Percentiles rank a stretch among this genome's conserved stretches.
Conservation (phyloP, 768 basidiomycete genomes). For the Candolleomyces efflorescens region DNA sequence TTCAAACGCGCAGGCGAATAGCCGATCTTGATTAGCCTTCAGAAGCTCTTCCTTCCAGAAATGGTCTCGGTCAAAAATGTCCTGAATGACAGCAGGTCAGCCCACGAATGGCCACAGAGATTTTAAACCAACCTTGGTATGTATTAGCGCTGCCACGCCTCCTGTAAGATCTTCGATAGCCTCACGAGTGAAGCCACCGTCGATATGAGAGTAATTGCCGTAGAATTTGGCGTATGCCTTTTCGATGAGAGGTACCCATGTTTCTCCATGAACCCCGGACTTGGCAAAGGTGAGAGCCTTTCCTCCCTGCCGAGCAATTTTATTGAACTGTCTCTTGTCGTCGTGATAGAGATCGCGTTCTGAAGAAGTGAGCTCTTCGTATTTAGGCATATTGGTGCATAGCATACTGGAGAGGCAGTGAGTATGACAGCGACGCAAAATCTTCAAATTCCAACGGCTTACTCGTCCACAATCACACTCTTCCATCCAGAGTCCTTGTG, state of each 20-base stretch:
- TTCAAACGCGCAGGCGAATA: conserved; percentile 49
- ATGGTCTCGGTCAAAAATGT: conserved; percentile 44
- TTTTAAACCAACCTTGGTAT: conserved; percentile 7
- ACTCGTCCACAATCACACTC: conserved; percentile 57
- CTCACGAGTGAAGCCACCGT: conserved; percentile 39
- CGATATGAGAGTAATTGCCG: conserved; percentile 42
- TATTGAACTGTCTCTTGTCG: conserved; percentile 38
- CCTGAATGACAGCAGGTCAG: conserved; percentile 16
- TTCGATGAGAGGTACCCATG: conserved; percentile 54
- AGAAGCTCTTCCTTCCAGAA: conserved; percentile 55
- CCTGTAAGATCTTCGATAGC: conserved; percentile 57
- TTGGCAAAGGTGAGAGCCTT: conserved; percentile 48
- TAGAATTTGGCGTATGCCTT: conserved; percentile 58
- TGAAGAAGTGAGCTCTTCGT: conserved; percentile 37
- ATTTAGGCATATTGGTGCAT: conserved; percentile 46
- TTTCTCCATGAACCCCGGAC: conserved; percentile 44
- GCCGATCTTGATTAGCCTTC: conserved; percentile 44
- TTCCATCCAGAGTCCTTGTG: conserved; percentile 50
- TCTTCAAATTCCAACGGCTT: conserved; percentile 8
- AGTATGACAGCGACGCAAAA: neutral
- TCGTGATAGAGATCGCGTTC: conserved; percentile 48
- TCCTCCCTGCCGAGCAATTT: conserved; percentile 40
- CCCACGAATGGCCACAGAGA: neutral
- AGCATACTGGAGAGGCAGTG: conserved; percentile 32
- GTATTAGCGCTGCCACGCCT: conserved; percentile 23